Evolutionary conservation across 1,139 yeast species (phyloP).

Genomic region (Trichomonascaceae sp.): DNA sequence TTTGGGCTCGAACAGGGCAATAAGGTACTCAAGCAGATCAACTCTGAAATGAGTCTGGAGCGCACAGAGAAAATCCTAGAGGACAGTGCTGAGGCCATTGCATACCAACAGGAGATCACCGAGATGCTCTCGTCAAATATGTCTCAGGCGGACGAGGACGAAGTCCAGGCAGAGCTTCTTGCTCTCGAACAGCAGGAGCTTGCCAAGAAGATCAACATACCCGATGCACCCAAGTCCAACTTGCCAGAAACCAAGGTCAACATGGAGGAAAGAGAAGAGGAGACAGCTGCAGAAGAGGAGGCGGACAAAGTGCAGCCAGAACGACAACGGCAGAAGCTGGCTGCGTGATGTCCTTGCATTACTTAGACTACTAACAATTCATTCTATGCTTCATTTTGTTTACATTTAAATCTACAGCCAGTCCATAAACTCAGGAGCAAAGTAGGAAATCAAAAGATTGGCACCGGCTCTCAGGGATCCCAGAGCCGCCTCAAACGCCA

Average conservation of each 20-base stretch:
- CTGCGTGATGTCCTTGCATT: constrained; percentile 1
- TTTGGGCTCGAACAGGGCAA: constrained; percentile 75
- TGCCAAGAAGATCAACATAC: constrained; percentile 13
- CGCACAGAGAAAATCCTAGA: constrained; percentile 76
- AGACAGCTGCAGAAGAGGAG: not conserved
- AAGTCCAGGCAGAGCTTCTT: constrained; percentile 52
- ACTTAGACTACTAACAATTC: too few species aligned
- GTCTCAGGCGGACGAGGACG: constrained; percentile 46
- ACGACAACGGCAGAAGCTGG: constrained; percentile 4
- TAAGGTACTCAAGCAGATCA: constrained; percentile 55
- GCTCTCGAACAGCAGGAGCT: constrained; percentile 34
- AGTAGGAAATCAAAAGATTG: constrained; percentile 75
- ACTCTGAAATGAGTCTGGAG: constrained; percentile 64
- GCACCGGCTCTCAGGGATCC: constrained; percentile 97
- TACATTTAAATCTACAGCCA: too few species aligned
- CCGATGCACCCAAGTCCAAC: constrained; percentile 12
- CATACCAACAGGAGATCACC: constrained; percentile 53
- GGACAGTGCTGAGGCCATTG: constrained; percentile 68
- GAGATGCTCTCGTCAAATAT: constrained; percentile 33
- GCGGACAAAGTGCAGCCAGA: too few species aligned
- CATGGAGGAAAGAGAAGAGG: constrained; percentile 12
- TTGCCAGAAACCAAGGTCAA: constrained; percentile 18
- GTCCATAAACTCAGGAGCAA: constrained; percentile 90
- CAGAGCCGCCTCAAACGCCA: constrained; percentile 85
- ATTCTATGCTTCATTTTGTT: too few species aligned